Percentiles rank a stretch among this genome's conserved stretches.
These are phyloP conservation scores for Coemansia sp. DNA, from an alignment of 192 early-diverging fungal genomes.

Conservation along the genomic window DNA sequence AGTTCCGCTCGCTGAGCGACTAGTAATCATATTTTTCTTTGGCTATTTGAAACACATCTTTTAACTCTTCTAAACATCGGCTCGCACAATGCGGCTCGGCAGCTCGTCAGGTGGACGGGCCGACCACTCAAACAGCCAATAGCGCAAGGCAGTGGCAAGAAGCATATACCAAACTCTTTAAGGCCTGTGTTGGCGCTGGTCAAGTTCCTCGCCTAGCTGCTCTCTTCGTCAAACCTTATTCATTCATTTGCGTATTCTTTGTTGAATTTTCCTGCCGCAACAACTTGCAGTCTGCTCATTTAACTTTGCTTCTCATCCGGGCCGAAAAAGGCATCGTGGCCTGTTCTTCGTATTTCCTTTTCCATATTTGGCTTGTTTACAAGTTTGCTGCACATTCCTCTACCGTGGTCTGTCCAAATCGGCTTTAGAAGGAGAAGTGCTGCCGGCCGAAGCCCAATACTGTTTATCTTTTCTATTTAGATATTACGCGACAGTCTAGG, in stretches of 20 bases:
- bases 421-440: background rate
- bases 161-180: background rate
- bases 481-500: background rate
- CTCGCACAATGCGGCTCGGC: slow-evolving; percentile 3
- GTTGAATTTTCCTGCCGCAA: background rate
- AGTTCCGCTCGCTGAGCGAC: slow-evolving; percentile 82
- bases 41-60: background rate
- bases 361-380: slow-evolving; percentile 4
- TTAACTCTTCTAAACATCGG: background rate
- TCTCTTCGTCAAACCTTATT: background rate
- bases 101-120: background rate
- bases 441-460: background rate
- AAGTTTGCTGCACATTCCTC: background rate
- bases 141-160: background rate
- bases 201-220: background rate
- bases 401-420: slow-evolving; percentile 1
- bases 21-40: slow-evolving; percentile 32
- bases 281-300: background rate
- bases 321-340: background rate
- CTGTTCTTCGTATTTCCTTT: background rate
- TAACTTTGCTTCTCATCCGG: slow-evolving; percentile 5
- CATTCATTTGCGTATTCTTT: background rate
- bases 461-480: background rate
- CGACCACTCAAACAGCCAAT: background rate
- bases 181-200: background rate